Base-by-base conservation (phyloP, 257 asterid genomes). In the Plantago major region DNA sequence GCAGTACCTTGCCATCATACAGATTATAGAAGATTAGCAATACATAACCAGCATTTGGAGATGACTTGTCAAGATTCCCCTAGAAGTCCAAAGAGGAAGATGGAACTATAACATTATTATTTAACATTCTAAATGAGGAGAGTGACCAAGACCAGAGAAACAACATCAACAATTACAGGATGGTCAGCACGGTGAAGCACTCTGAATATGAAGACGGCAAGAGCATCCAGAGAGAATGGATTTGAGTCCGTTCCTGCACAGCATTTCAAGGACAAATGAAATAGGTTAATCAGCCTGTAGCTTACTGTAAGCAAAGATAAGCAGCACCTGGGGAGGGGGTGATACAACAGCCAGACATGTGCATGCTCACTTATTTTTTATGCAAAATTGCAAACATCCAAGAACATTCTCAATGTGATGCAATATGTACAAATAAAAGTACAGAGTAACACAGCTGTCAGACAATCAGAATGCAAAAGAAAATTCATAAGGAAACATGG, bases 1-100 rank as follows among this genome's bases (percentile, higher is more conserved):
- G 30, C 63, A n/a, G 53, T 74, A 92, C 99, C 99, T 82, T 89
- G 77, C 97, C 99, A 58, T 84, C 94, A 63, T 92, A 89, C 70
- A 92, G 89, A 76, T 92, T 82, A 77, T 92, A 92, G 75, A 92
- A 89, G 91, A 89, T 81, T 64, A 92, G 75, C 83, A 92, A 71
- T 55, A 92, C 97, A 70, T 74, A 89, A 67, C 99, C 99, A 72
- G 83, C 97, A 77, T 80, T 83, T 44, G 93, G 84, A 64, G 96
- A 80, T 64, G 94, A 77, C 75, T 79, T 82, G 84, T 92, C 99
- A 71, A 92, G 99, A 74, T 86, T 86, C 69, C 99, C 99, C 99
- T 92, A 47, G 66, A 67, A 66, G 65, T 65, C 40, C 52, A 66
- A 66, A 70, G 48, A 53, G n/a, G 10, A 59, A 76, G 57, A 49